These are phyloP conservation scores for Blastobotrys muscicola DNA, from an alignment of 805 yeast genomes.

Conservation along the genomic window DNA sequence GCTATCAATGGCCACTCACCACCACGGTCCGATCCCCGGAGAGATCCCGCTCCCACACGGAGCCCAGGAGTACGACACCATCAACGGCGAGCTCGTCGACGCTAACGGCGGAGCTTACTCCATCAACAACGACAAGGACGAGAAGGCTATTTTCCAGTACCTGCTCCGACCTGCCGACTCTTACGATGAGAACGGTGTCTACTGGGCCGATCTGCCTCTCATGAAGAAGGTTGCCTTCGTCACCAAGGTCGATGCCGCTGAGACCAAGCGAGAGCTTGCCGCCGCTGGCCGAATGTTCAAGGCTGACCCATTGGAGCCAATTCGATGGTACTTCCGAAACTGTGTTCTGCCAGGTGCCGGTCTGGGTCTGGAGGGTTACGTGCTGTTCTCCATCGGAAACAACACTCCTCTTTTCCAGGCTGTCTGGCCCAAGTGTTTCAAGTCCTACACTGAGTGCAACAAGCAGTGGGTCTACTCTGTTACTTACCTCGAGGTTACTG, in stretches of 20 bases:
- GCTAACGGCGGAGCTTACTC: slow-evolving; percentile 11
- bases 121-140: slow-evolving; percentile 22
- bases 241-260: slow-evolving; percentile 20
- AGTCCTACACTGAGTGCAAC: slow-evolving; percentile 22
- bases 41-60: slow-evolving; percentile 31
- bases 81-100: slow-evolving; percentile 24
- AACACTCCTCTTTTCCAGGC: slow-evolving; percentile 23
- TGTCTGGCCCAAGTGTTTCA: slow-evolving; percentile 33
- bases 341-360: slow-evolving; percentile 32
- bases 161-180: slow-evolving; percentile 29
- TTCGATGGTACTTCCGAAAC: slow-evolving; percentile 28
- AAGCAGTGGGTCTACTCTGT: slow-evolving; percentile 28
- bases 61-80: slow-evolving; percentile 25
- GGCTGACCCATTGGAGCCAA: slow-evolving; percentile 28
- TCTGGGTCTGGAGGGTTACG: slow-evolving; percentile 31
- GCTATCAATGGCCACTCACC: slow-evolving; percentile 5
- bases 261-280: slow-evolving; percentile 22
- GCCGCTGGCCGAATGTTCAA: slow-evolving; percentile 21
- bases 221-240: slow-evolving; percentile 22
- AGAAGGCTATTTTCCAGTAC: slow-evolving; percentile 27
- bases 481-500: slow-evolving; percentile 29
- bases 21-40: slow-evolving; percentile 28
- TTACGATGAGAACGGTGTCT: slow-evolving; percentile 25
- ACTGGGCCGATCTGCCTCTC: slow-evolving; percentile 32
- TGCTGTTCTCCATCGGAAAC: slow-evolving; percentile 31